phyloP scores from a whole-genome alignment of 257 asterid species.

The Nicotiana tomentosiformis region DNA sequence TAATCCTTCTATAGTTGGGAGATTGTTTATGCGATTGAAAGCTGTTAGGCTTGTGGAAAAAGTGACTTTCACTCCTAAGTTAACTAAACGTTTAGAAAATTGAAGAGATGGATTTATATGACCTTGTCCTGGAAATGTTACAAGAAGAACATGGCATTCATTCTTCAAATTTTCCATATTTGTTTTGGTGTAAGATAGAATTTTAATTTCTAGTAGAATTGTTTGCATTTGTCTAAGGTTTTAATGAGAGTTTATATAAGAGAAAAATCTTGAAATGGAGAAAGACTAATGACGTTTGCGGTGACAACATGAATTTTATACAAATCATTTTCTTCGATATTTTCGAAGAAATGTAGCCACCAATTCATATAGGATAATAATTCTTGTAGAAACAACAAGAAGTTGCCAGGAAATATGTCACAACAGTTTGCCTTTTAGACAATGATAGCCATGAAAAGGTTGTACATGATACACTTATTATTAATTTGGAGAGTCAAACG shows the following conservation, averaged over 20 bases:
- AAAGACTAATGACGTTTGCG: neutral
- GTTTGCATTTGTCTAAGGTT: neutral
- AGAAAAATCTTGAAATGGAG: neutral
- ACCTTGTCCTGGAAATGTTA: slow-evolving; percentile 29
- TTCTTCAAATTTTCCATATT: slow-evolving; percentile 2
- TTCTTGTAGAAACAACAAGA: neutral
- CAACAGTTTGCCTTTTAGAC: neutral
- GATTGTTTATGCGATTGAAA: neutral
- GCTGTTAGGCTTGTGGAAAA: slow-evolving; percentile 9
- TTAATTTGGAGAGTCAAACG: too few species aligned
- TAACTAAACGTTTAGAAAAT: slow-evolving; percentile 8
- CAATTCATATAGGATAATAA: neutral
- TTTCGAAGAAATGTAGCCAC: neutral
- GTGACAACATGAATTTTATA: neutral
- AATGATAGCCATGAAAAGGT: neutral
- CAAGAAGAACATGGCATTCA: slow-evolving; percentile 20
- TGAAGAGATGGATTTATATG: slow-evolving; percentile 28
- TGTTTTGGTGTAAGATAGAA: neutral
- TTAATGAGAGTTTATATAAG: neutral
- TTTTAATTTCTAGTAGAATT: neutral
- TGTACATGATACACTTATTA: neutral
- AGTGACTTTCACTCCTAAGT: slow-evolving; percentile 12
- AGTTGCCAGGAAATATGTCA: neutral
- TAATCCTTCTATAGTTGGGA: neutral
- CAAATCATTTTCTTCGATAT: neutral